Evolutionary conservation across 352 stramenopile species (phyloP), one percentile per base, ranked within the genome.

Genomic region (Vaucheria bursata): DNA sequence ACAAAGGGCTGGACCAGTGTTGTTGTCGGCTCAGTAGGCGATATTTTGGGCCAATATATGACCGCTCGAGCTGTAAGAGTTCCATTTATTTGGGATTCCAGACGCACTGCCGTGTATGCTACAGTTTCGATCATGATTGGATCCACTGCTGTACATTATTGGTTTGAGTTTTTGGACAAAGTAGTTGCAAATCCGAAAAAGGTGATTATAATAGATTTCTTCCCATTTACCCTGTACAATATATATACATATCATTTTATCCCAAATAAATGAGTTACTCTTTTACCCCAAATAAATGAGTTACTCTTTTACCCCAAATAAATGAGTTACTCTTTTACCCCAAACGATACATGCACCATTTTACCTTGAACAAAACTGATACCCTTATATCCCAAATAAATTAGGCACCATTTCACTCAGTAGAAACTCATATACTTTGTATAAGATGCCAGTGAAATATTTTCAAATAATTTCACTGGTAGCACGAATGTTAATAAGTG

Each of bases 111-210:
- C 18, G n/a, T 35, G 67, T 73, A 73, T 33, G 25, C 67, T 5
- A 25, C 64, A 8, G 32, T 64, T 35, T n/a, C n/a, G 4, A 25
- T 39, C 5, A 8, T 73, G 5, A 66, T 66, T 33, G 29, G 40
- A 5, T 33, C 67, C 12, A 12, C 64, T 73, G 67, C 64, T 5
- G 12, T 73, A 12, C 67, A 73, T 33, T 35, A 59, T 33, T 73
- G 67, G 67, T 73, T 73, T 12, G 12, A 8, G n/a, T 73, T 73
- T 12, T 12, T 73, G 29, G 67, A 73, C n/a, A 73, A 64, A 33
- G 39, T 34, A 25, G 67, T 35, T 37, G 36, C 2, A 25, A 25
- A 73, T 66, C 64, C 29, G 59, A 36, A 18, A 69, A 5, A 69
- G 18, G 18, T 69, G 5, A 12, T 52, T 4, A 18, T 69, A 18